Base-by-base conservation (phyloP, 2,329 filamentous ascomycete genomes). In the Claviceps capensis region DNA sequence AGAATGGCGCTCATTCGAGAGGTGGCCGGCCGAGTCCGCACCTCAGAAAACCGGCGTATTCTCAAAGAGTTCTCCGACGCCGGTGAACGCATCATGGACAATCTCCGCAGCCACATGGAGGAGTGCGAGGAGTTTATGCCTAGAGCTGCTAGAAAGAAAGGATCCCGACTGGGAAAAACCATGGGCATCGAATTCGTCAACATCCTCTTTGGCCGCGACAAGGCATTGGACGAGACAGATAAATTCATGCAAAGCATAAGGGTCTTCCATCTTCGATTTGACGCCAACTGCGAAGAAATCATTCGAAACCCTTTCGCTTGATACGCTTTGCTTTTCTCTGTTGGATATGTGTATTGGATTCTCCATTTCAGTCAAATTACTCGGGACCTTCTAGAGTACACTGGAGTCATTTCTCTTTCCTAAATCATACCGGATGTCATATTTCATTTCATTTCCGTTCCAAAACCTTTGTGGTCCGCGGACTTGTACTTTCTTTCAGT, bases 161-260 rank as follows among this genome's bases (percentile, higher is more conserved):
- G 83, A 66, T 58, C 66, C 17, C 64, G 64, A 48, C 86, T 97
- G 69, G 91, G 90, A 64, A 90, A 89, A 75, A 91, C 88, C 67
- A 88, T 88, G 51, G 93, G 93, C 49, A 85, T 86, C 60, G 90
- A 96, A 72, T 97, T 98, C 62, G 91, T 98, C 62, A 85, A 96
- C 67, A 90, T 88, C 50, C 87, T 98, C 61, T 97, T 97, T 62
- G 91, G 90, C 58, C 83, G 86, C 56, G 91, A 97, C 64, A 81
- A 89, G 56, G 87, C 96, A 71, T 76, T 96, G 52, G 83, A 90
- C 67, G 83, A 83, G 69, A 96, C 91, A 2, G 88, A 96, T 74
- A 87, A 86, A 69, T 81, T 96, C 69, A 97, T 97, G 88, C 82
- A 86, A 58, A 83, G 82, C 57, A 83, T 95, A 63, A 81, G 87